Percentiles rank a stretch among this genome's conserved stretches.
phyloP scores from a whole-genome alignment of 495 filamentous ascomycete species.

The Aspergillus funiculosus region DNA sequence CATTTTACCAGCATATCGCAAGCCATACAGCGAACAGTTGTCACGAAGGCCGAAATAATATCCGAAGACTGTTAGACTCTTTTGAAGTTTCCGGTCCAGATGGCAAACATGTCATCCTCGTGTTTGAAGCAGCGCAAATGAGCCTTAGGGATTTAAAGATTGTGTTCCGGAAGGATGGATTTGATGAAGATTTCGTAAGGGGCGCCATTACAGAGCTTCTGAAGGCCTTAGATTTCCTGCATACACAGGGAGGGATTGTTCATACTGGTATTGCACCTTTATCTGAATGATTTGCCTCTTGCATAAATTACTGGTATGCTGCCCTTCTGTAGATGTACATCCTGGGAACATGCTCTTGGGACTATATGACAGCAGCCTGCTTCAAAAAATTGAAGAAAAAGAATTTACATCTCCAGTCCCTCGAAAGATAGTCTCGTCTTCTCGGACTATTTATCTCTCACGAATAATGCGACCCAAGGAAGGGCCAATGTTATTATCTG shows the following conservation, averaged over 20 bases:
- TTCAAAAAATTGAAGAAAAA: slow-evolving; percentile 19
- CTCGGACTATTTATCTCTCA: slow-evolving; percentile 32
- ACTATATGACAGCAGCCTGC: slow-evolving; percentile 17
- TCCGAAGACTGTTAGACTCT: slow-evolving; percentile 28
- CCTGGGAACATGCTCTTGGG: slow-evolving; percentile 26
- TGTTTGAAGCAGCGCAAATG: slow-evolving; percentile 38
- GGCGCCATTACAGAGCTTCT: slow-evolving; percentile 19
- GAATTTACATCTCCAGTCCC: slow-evolving; percentile 26
- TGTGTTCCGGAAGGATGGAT: slow-evolving; percentile 17
- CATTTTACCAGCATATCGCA: slow-evolving; percentile 29
- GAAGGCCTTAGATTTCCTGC: slow-evolving; percentile 39
- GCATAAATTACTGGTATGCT: slow-evolving; percentile 13
- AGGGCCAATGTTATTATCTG: slow-evolving; percentile 23
- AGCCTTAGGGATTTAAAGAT: slow-evolving; percentile 24
- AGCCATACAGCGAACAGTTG: slow-evolving; percentile 20
- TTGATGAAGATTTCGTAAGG: slow-evolving; percentile 18
- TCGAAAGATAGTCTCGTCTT: slow-evolving; percentile 29
- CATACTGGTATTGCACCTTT: slow-evolving; percentile 37
- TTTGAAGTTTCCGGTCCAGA: slow-evolving; percentile 36
- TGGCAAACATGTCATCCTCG: slow-evolving; percentile 40
- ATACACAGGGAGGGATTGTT: slow-evolving; percentile 31
- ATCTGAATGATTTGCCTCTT: not conserved
- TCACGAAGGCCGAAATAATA: slow-evolving; percentile 23
- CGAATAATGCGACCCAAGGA: slow-evolving; percentile 13
- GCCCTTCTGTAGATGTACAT: slow-evolving; percentile 28